Conservation (phyloP, 805 yeast species). For the Saturnispora sanitii region DNA sequence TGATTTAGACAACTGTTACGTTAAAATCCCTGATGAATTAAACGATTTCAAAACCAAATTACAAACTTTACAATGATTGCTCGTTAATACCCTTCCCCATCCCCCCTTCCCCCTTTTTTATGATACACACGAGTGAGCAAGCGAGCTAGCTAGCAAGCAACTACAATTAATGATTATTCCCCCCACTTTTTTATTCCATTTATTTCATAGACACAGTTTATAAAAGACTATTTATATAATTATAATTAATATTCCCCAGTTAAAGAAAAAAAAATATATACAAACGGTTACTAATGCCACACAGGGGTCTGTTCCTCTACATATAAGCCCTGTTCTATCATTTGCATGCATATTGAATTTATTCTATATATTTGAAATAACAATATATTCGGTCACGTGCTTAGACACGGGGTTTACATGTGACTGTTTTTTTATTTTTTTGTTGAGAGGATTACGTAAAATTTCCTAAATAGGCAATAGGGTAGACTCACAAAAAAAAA, state of each 20-base stretch:
- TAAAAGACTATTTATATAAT: not conserved
- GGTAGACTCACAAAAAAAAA: not conserved
- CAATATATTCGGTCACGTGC: slow-evolving; percentile 5
- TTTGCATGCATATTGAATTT: not conserved
- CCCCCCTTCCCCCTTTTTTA: not conserved
- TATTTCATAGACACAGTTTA: not conserved
- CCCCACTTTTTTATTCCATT: not conserved
- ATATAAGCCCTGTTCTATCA: not conserved
- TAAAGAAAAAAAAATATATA: too few relatives aligned
- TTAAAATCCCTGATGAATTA: slow-evolving; percentile 25
- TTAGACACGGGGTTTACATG: not conserved
- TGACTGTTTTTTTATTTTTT: slow-evolving; percentile 6
- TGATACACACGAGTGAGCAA: not conserved
- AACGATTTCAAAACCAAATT: slow-evolving; percentile 18
- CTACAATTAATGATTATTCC: not conserved
- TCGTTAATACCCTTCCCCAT: not conserved
- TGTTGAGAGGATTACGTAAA: not conserved
- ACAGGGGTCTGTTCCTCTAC: too few relatives aligned
- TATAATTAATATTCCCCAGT: too few relatives aligned
- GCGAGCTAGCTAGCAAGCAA: too few relatives aligned
- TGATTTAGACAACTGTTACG: slow-evolving; percentile 28
- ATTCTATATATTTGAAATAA: not conserved
- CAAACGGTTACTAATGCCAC: too few relatives aligned
- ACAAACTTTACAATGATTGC: not conserved
- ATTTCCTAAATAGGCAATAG: not conserved